Evolutionary conservation across 352 stramenopile genomes (phyloP), one percentile per base, ranked within the genome.

Genomic region (Globisporangium echinulatum): DNA sequence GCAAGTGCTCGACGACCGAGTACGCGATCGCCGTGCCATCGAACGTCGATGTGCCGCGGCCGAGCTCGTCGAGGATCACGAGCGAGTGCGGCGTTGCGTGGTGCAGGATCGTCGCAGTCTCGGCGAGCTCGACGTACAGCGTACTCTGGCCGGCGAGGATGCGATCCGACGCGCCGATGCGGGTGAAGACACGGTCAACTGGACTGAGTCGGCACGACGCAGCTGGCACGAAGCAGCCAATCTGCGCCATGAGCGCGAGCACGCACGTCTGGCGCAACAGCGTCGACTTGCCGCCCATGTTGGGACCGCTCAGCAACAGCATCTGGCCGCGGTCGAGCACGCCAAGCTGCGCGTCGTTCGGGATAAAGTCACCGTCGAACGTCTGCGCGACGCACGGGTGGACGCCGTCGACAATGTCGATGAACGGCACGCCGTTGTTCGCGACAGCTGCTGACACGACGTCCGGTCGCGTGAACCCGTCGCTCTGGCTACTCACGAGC

Each of bases 221-320:
- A 14, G 97, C 97, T 2, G 97, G 97, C 17, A 99, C 97, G 64
- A 97, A 99, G 70, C 96, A 99, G 13, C 98, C 98, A n/a, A 99
- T 92, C 75, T 99, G 97, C 10, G 97, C 97, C 67, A 99, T 91
- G 51, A 99, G 95, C 5, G 92, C 85, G 44, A 99, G 85, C 25
- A 99, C 82, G 65, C 97, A 99, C 15, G 96, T 99, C 80, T 99
- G 97, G 7, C 97, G 88, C 25, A 99, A 75, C 48, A 99, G 70
- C 15, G 97, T 99, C 53, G 84, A 98, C 75, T 99, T 99, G 57
- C 97, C 97, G 57, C 97, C 97, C 95, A 98, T 98, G 75, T 99
- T 99, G 1, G 96, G 96, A 50, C 98, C 97, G 66, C 87, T 98
- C 13, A 99, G 82, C 38, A 99, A 72, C 19, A 99, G 68, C 84